Evolutionary conservation across 768 basidiomycete genomes (phyloP).

Genomic region (Boletus rubropictus): DNA sequence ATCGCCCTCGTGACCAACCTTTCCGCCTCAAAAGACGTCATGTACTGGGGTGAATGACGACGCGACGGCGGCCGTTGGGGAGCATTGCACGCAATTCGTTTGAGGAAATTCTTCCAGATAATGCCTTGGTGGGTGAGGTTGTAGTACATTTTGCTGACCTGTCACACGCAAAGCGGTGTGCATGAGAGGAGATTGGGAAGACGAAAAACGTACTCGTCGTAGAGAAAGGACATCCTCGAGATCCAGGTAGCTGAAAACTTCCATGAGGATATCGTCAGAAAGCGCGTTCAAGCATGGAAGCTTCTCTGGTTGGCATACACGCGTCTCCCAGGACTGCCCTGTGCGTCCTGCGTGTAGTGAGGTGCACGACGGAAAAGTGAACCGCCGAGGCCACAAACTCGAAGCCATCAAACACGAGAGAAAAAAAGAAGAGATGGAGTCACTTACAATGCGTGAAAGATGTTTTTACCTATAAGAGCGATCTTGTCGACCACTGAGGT

Average conservation of each 20-base stretch:
- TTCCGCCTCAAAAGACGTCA: slow-evolving; percentile 42
- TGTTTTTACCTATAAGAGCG: slow-evolving; percentile 18
- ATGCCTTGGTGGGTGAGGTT: slow-evolving; percentile 60
- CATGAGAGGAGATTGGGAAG: background rate
- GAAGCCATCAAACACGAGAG: slow-evolving; percentile 20
- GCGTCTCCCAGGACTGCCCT: slow-evolving; percentile 24
- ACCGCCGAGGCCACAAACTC: slow-evolving; percentile 17
- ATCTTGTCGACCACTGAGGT: slow-evolving; percentile 13
- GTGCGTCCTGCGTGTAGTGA: slow-evolving; percentile 8
- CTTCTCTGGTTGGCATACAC: slow-evolving; percentile 16
- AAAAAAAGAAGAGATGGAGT: slow-evolving; percentile 1
- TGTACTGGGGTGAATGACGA: slow-evolving; percentile 33
- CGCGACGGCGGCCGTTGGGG: slow-evolving; percentile 58
- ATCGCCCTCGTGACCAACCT: slow-evolving; percentile 55
- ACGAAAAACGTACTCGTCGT: slow-evolving; percentile 29
- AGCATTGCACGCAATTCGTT: slow-evolving; percentile 47
- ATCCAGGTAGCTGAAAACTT: slow-evolving; percentile 32
- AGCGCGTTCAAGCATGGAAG: slow-evolving; percentile 29
- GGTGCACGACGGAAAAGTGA: slow-evolving; percentile 18
- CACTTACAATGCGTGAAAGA: background rate
- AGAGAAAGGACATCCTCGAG: slow-evolving; percentile 35
- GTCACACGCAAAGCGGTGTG: background rate
- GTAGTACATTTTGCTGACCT: slow-evolving; percentile 59
- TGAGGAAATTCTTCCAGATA: slow-evolving; percentile 64
- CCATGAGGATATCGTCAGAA: slow-evolving; percentile 37